phyloP scores from a whole-genome alignment of 805 yeast species.

The Wickerhamomyces kurtzmanii region DNA sequence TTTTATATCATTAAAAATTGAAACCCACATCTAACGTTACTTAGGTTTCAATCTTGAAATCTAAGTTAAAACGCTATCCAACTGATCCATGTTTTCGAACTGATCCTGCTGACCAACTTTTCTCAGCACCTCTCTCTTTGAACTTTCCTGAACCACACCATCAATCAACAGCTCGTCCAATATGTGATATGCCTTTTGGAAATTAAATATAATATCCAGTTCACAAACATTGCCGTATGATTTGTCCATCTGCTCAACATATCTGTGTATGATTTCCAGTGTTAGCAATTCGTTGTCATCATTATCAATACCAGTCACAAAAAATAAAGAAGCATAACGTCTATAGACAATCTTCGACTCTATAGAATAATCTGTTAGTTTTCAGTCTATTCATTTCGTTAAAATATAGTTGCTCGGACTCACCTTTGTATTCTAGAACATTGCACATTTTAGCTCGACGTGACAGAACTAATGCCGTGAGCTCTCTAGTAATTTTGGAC shows the following conservation, averaged over 20 bases:
- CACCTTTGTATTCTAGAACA: constrained; percentile 67
- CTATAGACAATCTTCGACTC: constrained; percentile 82
- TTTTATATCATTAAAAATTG: too few relatives aligned
- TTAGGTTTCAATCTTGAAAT: too few relatives aligned
- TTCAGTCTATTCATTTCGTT: constrained; percentile 9
- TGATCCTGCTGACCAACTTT: constrained; percentile 81
- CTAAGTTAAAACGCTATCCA: constrained; percentile 31
- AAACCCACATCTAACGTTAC: too few relatives aligned
- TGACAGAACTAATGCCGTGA: constrained; percentile 75
- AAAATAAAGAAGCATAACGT: constrained; percentile 88
- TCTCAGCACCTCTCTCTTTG: constrained; percentile 68
- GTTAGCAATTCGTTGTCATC: constrained; percentile 83
- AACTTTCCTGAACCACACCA: constrained; percentile 79
- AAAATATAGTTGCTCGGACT: too few relatives aligned
- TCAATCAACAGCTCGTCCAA: constrained; percentile 85
- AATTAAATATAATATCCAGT: constrained; percentile 91
- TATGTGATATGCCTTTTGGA: constrained; percentile 86
- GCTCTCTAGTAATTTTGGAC: constrained; percentile 71
- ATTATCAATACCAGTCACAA: constrained; percentile 75
- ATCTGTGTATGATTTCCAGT: constrained; percentile 81
- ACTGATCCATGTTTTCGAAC: constrained; percentile 67
- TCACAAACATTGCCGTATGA: constrained; percentile 95
- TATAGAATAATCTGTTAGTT: constrained; percentile 8
- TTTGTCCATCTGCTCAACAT: constrained; percentile 94
- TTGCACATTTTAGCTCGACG: constrained; percentile 94